Evolutionary conservation across 164 flowering plant genomes (phyloP).

Genomic region (Vitis rotundifolia): DNA sequence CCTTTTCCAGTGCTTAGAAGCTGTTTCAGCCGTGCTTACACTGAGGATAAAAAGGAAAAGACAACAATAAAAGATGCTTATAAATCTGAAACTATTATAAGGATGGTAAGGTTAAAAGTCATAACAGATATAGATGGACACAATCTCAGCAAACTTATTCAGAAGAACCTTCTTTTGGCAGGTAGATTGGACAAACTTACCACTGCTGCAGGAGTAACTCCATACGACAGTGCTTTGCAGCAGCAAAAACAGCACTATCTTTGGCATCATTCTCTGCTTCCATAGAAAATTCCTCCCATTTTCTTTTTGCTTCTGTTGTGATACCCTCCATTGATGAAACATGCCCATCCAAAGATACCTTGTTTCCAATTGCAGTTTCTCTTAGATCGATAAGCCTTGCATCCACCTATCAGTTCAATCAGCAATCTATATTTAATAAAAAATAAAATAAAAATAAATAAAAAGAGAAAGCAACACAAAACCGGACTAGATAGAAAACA

Average conservation of each 20-base stretch:
- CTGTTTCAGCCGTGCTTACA: constrained; percentile 52
- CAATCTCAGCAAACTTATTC: too few species aligned
- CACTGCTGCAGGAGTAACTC: constrained; percentile 71
- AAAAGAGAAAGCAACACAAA: neutral
- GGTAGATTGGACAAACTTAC: constrained; percentile 33
- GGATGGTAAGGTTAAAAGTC: neutral
- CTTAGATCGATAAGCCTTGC: constrained; percentile 53
- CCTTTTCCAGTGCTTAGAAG: constrained; percentile 54
- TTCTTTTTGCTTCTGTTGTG: constrained; percentile 78
- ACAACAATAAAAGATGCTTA: neutral
- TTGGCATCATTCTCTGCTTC: constrained; percentile 67
- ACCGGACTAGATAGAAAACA: constrained; percentile 10
- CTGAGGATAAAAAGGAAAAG: constrained; percentile 31
- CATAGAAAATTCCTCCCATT: constrained; percentile 72
- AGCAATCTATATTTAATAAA: neutral
- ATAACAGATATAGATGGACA: neutral
- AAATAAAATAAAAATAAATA: neutral
- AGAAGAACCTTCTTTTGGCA: neutral
- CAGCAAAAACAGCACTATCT: constrained; percentile 74
- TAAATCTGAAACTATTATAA: neutral
- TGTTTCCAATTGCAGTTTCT: constrained; percentile 53
- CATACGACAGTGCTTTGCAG: constrained; percentile 94
- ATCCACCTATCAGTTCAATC: constrained; percentile 58
- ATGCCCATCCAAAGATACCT: constrained; percentile 65
- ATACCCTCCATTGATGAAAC: constrained; percentile 57